phyloP scores from a whole-genome alignment of 1,139 yeast genomes.

The Pichia sp. region DNA sequence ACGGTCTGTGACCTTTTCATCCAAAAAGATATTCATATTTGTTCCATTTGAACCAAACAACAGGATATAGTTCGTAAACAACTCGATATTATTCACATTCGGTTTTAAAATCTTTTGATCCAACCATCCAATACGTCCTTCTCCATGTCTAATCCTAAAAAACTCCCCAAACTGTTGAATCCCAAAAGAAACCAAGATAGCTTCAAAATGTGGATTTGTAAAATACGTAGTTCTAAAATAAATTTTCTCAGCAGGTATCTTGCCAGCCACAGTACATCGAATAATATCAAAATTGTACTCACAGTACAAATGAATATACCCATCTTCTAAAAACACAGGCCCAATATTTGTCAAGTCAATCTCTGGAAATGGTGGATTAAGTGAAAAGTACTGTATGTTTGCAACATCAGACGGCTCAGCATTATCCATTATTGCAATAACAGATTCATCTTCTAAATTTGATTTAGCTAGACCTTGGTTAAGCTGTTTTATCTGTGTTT shows the following conservation, averaged over 20 bases:
- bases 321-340: constrained; percentile 28
- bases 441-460: constrained; percentile 2
- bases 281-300: constrained; percentile 21
- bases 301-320: constrained; percentile 21
- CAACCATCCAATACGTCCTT: neutral
- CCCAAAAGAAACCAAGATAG: constrained; percentile 14
- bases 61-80: constrained; percentile 24
- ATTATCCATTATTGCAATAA: neutral
- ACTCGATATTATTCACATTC: constrained; percentile 16
- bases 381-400: constrained; percentile 8
- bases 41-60: constrained; percentile 25
- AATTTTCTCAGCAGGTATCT: constrained; percentile 21
- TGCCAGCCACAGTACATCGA: constrained; percentile 23
- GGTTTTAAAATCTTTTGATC: constrained; percentile 2
- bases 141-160: constrained; percentile 2
- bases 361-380: constrained; percentile 25
- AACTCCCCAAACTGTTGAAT: neutral
- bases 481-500: neutral
- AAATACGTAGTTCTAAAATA: constrained; percentile 23
- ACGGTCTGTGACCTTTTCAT: no score
- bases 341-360: constrained; percentile 24
- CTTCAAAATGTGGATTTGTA: constrained; percentile 20
- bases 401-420: neutral
- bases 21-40: constrained; percentile 16
- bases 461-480: neutral